Evolutionary conservation across 2,329 filamentous ascomycete species (phyloP), one percentile per base, ranked within the genome.

Genomic region (Aspergillus oerlinghausenensis): DNA sequence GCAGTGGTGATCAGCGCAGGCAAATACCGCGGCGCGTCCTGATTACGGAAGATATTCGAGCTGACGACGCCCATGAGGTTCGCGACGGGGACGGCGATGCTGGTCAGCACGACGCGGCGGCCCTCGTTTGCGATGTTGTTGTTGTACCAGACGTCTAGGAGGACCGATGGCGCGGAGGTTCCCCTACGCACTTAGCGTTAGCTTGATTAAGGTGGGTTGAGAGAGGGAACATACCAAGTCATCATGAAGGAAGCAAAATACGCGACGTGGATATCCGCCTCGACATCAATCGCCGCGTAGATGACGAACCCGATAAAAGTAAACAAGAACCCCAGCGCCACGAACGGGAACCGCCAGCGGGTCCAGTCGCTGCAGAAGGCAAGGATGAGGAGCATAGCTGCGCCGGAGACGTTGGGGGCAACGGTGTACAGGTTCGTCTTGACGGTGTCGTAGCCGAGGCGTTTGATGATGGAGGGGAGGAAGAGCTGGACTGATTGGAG

Each of bases 211-310:
- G 1, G 21, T 23, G 21, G 21, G 21, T 23, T 23, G 21, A 26
- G 10, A 3, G 29, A 14, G 10, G 11, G 29, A 32, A 35, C 32
- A 35, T 35, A 35, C 32, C 88, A 91, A 8, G 85, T 88, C 87
- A 92, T 90, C 86, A 92, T 88, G 71, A 92, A 92, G 53, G 82
- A 86, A 4, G 88, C 87, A 61, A 86, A 91, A 67, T 92, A 92
- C 0, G 88, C 88, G 1, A 90, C 78, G 3, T 81, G 78, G 17
- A 88, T 70, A 40, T 88, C 77, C 3, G 75, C 65, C 40, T 83
- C 70, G n/a, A 90, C 80, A 25, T 84, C 75, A 56, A 93, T 87
- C 19, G 85, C 80, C 0, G 88, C 87, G 63, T 89, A 92, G 67
- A 93, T 89, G 70, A 92, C 84, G 76, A 93, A 90, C 3, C 90